A percentile compares a stretch with the other conserved stretches of the same genome.
phyloP scores from a whole-genome alignment of 352 stramenopile genomes.

The Globisporangium carolinianum region DNA sequence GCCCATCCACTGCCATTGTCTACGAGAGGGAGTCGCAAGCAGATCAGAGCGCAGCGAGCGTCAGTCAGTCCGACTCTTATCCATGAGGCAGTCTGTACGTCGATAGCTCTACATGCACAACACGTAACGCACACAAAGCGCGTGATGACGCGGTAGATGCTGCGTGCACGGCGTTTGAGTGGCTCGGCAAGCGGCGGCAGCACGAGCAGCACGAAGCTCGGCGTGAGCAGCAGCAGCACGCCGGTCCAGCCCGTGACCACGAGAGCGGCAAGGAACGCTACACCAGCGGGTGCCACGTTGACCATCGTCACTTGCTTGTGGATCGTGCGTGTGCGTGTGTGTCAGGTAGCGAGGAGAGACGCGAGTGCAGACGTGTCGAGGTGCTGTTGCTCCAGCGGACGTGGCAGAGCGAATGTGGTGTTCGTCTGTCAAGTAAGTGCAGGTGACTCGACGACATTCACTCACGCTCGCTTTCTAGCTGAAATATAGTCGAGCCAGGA shows the following conservation, averaged over 20 bases:
- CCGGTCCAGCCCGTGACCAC: constrained; percentile 50
- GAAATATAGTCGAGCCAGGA: too few species aligned
- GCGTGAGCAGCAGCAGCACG: constrained; percentile 48
- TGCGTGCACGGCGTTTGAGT: constrained; percentile 14
- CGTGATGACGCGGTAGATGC: constrained; percentile 42
- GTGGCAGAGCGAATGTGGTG: neutral
- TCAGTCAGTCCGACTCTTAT: neutral
- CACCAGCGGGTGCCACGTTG: constrained; percentile 27
- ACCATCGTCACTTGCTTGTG: neutral
- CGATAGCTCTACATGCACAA: neutral
- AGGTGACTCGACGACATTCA: too few species aligned
- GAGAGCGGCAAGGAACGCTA: constrained; percentile 42
- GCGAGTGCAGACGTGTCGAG: neutral
- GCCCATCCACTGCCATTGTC: constrained; percentile 77
- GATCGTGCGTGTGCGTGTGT: neutral
- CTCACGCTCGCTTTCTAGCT: too few species aligned
- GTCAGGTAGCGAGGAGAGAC: neutral
- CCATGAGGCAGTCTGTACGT: neutral
- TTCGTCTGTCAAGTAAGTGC: neutral
- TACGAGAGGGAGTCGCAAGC: constrained; percentile 9
- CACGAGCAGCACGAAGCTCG: constrained; percentile 36
- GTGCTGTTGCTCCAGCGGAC: neutral
- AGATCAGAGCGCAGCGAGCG: neutral
- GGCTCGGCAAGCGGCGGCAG: constrained; percentile 20
- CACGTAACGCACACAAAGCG: constrained; percentile 39